These are phyloP conservation scores for Neurospora sp. DNA, from an alignment of 495 filamentous ascomycete genomes.

Conservation along the genomic window DNA sequence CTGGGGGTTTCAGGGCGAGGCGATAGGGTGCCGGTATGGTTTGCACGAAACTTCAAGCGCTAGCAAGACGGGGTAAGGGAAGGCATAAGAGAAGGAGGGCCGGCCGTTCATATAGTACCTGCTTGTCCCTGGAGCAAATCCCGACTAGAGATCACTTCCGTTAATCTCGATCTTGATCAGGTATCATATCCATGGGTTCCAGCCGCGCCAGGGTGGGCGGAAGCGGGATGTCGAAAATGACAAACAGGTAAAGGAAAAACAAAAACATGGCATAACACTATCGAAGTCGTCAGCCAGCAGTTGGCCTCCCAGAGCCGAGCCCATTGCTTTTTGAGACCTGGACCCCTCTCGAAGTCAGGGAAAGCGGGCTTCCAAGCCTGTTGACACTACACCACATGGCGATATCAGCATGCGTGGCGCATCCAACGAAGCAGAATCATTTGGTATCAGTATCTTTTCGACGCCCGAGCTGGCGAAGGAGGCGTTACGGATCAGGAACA, in stretches of 20 bases:
- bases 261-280: background rate
- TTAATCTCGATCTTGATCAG: background rate
- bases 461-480: background rate
- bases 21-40: background rate
- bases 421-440: background rate
- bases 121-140: background rate
- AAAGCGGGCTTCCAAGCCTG: background rate
- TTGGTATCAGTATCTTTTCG: background rate
- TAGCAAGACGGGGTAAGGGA: background rate
- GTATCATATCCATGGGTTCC: background rate
- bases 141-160: background rate
- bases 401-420: background rate
- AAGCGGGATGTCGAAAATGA: background rate
- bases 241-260: background rate
- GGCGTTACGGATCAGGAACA: constrained; percentile 1
- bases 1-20: background rate
- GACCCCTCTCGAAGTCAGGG: background rate
- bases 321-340: background rate
- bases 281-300: background rate
- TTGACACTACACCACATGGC: background rate
- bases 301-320: background rate
- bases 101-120: background rate
- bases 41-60: background rate
- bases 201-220: background rate
- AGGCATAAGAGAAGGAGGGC: background rate